Evolutionary conservation across 768 basidiomycete species (phyloP), one percentile per base, ranked within the genome.

Genomic region (Mycena rosella): DNA sequence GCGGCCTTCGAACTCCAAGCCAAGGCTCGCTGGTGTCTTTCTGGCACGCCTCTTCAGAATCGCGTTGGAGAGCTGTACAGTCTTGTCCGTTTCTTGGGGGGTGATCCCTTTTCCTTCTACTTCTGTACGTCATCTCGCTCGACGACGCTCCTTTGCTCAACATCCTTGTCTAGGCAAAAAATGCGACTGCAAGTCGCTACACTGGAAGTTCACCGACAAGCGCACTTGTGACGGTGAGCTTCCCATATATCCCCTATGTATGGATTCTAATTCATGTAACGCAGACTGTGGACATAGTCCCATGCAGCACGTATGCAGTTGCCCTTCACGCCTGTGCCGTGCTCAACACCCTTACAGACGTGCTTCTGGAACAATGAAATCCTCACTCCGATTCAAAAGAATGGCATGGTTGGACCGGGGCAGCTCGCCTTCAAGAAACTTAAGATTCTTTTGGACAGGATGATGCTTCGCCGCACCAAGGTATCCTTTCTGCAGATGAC

Each of bases 21-120:
- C 60, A 87, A 87, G 54, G 95, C 88, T 71, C 89, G 89, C 66
- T 99, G 98, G 98, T 99, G 98, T 80, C 83, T 99, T 30, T 98
- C 96, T 34, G 96, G 96, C 7, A 98, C 97, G 8, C 97, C 97
- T 0, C 83, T 99, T 11, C 97, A 99, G 78, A 98, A 98, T 75
- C 91, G 98, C 71, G 98, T 99, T n/a, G 98, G 98, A 70, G 98
- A 99, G 77, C 81, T 99, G 55, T 99, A 99, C 81, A 98, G 96
- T 77, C 86, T 98, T 45, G 88, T 98, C 49, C 85, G 94, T 68
- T 98, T 98, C 82, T 79, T 97, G 57, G 95, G 95, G n/a, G 94
- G 94, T 30, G 94, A 96, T 77, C 95, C 95, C 0, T 96, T 95
- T 76, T 91, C 95, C 4, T 93, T 87, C 78, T 97, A 96, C 80